Conservation (phyloP, 2,329 filamentous ascomycete genomes). For the Pseudogymnoascus sp. region DNA sequence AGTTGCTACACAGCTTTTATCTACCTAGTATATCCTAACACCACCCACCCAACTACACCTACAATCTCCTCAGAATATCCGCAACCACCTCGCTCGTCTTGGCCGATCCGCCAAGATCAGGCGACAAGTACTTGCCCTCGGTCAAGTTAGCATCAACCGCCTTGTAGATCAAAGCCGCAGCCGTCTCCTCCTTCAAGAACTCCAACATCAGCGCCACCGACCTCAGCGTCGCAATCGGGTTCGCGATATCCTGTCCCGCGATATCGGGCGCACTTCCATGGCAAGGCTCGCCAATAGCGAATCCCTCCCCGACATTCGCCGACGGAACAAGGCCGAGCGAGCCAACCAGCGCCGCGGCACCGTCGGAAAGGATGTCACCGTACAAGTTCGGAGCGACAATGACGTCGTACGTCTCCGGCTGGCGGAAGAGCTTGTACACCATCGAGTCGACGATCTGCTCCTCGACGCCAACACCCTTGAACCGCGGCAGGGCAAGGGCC, state of each 20-base stretch:
- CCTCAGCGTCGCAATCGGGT: slow-evolving; percentile 89
- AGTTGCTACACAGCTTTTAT: slow-evolving; percentile 1
- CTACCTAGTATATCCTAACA: slow-evolving; percentile 1
- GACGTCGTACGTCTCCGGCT: slow-evolving; percentile 91
- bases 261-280: slow-evolving; percentile 96
- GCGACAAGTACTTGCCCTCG: slow-evolving; percentile 73
- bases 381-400: slow-evolving; percentile 97
- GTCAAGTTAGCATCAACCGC: slow-evolving; percentile 86
- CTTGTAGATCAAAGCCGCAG: slow-evolving; percentile 81
- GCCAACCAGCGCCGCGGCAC: slow-evolving; percentile 86
- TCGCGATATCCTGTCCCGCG: slow-evolving; percentile 83
- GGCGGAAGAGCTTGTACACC: slow-evolving; percentile 99
- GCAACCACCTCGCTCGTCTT: slow-evolving; percentile 78
- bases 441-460: slow-evolving; percentile 99
- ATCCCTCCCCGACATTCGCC: slow-evolving; percentile 88
- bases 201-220: slow-evolving; percentile 93
- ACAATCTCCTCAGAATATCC: slow-evolving; percentile 79
- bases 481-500: slow-evolving; percentile 59
- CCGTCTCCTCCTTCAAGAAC: slow-evolving; percentile 79
- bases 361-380: slow-evolving; percentile 93
- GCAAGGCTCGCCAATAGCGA: slow-evolving; percentile 96
- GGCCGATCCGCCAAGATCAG: slow-evolving; percentile 82
- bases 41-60: slow-evolving; percentile 25
- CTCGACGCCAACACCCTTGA: slow-evolving; percentile 61
- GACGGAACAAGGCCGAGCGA: slow-evolving; percentile 86